These are phyloP conservation scores for Mrakia frigida DNA, from an alignment of 768 basidiomycete genomes.

Conservation along the genomic window DNA sequence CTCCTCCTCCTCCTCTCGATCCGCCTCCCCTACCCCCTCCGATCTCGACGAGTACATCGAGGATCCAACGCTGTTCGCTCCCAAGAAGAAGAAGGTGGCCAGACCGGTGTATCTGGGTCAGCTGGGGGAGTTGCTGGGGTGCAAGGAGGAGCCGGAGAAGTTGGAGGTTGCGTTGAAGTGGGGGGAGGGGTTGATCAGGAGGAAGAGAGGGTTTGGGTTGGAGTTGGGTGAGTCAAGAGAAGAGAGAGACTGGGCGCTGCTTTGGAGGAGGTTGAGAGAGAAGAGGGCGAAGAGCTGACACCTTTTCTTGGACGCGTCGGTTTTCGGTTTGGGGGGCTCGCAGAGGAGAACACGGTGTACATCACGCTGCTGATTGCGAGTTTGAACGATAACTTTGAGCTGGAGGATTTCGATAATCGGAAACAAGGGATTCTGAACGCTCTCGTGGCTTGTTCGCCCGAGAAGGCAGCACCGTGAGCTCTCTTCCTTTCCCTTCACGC, in stretches of 20 bases:
- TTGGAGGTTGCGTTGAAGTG: constrained; percentile 72
- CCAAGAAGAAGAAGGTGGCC: constrained; percentile 57
- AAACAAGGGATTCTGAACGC: constrained; percentile 73
- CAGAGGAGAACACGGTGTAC: constrained; percentile 87
- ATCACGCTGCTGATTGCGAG: constrained; percentile 66
- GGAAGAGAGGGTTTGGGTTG: constrained; percentile 75
- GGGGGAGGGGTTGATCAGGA: constrained; percentile 77
- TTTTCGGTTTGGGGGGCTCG: background rate
- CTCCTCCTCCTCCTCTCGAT: constrained; percentile 57
- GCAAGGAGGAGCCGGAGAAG: constrained; percentile 60
- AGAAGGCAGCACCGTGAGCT: constrained; percentile 72
- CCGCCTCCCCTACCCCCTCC: constrained; percentile 71
- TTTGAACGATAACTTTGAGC: constrained; percentile 77
- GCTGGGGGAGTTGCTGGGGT: constrained; percentile 68
- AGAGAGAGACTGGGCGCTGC: too few species aligned
- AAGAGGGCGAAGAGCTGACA: background rate
- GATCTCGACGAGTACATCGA: constrained; percentile 77
- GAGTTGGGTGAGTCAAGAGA: constrained; percentile 67
- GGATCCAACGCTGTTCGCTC: constrained; percentile 67
- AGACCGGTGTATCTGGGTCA: constrained; percentile 87
- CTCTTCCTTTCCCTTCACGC: background rate
- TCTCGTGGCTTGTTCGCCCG: constrained; percentile 71
- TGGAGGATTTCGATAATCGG: constrained; percentile 68
- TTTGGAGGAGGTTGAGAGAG: too few species aligned
- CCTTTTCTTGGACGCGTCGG: too few species aligned